phyloP scores from a whole-genome alignment of 2,329 filamentous ascomycete genomes.

The Pezicula neosporulosa region DNA sequence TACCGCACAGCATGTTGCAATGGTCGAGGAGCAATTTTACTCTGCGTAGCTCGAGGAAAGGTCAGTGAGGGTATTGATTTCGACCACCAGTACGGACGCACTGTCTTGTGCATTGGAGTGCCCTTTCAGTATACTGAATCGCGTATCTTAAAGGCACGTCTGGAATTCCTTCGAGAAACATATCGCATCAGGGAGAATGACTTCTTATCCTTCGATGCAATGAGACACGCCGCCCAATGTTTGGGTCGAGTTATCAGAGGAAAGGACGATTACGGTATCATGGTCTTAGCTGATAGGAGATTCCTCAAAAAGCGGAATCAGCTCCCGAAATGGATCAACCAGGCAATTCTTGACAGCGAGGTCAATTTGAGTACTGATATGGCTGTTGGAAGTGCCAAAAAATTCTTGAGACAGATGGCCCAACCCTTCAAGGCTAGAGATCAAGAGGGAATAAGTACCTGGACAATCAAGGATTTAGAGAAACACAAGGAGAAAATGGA shows the following conservation, averaged over 20 bases:
- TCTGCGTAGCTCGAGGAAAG: conserved; percentile 95
- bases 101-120: conserved; percentile 93
- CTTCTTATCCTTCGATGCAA: conserved; percentile 97
- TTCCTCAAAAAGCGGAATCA: conserved; percentile 90
- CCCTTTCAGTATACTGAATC: conserved; percentile 99
- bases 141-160: conserved; percentile 87
- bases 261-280: conserved; percentile 99
- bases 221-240: conserved; percentile 98
- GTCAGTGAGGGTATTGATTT: conserved; percentile 99
- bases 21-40: conserved; percentile 84
- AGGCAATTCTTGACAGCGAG: conserved; percentile 80
- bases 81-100: conserved; percentile 95
- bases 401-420: conserved; percentile 87
- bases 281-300: conserved; percentile 92
- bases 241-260: conserved; percentile 90
- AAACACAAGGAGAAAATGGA: conserved; percentile 74
- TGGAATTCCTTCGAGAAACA: conserved; percentile 95
- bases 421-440: conserved; percentile 80
- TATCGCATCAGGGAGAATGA: conserved; percentile 97
- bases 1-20: conserved; percentile 98
- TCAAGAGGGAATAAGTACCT: conserved; percentile 90
- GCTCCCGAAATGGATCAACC: conserved; percentile 94
- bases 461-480: conserved; percentile 77
- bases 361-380: conserved; percentile 93
- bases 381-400: conserved; percentile 83